Conservation (phyloP, 352 stramenopile genomes). For the Phytophthora parvispora region DNA sequence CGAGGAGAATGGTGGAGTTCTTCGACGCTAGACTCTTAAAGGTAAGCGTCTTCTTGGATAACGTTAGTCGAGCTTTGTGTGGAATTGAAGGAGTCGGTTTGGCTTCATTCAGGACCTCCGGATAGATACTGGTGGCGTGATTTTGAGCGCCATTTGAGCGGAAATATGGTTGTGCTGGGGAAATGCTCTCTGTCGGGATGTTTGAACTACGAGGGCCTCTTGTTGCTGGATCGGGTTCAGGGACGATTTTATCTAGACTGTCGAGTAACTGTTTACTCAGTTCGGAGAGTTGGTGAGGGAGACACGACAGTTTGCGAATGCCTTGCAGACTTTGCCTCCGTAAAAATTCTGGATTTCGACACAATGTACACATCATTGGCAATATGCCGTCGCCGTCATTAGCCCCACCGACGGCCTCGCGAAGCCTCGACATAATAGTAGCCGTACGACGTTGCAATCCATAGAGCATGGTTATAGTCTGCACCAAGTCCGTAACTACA, state of each 20-base stretch:
- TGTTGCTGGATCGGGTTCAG: too few relatives aligned
- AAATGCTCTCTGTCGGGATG: neutral
- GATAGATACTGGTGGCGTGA: neutral
- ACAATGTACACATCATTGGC: constrained; percentile 2
- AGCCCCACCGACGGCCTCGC: neutral
- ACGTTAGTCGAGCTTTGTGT: neutral
- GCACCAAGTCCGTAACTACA: constrained; percentile 19
- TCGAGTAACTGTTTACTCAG: neutral
- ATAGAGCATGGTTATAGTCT: constrained; percentile 9
- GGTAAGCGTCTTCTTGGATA: neutral
- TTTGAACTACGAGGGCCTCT: neutral
- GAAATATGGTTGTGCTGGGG: neutral
- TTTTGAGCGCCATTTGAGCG: neutral
- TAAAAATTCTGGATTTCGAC: neutral
- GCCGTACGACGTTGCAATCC: constrained; percentile 6
- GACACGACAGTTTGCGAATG: neutral
- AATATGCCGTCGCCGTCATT: neutral
- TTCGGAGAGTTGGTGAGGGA: neutral
- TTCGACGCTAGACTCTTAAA: neutral
- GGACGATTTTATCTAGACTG: neutral
- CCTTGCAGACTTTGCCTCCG: neutral
- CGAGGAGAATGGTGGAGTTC: constrained; percentile 3
- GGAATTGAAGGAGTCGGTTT: neutral
- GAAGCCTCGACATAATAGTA: neutral
- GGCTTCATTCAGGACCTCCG: neutral